Percentiles rank a stretch among this genome's conserved stretches.
Evolutionary conservation across 2,329 filamentous ascomycete species (phyloP).

Genomic region (Ceratocystis smalleyi): DNA sequence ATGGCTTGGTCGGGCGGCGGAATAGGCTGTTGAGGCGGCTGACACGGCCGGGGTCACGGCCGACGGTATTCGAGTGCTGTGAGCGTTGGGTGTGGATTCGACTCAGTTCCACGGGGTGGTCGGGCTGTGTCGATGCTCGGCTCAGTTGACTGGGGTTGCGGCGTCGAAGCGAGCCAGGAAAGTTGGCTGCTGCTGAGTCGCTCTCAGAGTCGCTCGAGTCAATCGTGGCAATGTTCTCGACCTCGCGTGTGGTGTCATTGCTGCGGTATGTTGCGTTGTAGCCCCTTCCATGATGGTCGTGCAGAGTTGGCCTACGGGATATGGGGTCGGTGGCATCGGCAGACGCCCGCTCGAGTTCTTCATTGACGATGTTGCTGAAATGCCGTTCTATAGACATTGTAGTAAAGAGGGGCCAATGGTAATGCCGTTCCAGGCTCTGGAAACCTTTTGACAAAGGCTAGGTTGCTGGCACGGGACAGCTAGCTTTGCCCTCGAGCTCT

Average conservation of each 20-base stretch:
- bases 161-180: conserved; percentile 43
- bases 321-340: conserved; percentile 21
- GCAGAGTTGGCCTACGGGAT: conserved; percentile 20
- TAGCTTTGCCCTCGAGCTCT: no score
- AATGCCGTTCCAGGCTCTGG: not conserved
- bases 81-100: conserved; percentile 56
- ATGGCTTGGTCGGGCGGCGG: conserved; percentile 39
- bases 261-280: conserved; percentile 38
- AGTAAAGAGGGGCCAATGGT: not conserved
- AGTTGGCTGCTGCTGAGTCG: conserved; percentile 25
- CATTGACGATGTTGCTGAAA: conserved; percentile 20
- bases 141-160: conserved; percentile 33
- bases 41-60: conserved; percentile 26
- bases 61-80: conserved; percentile 61
- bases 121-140: conserved; percentile 46
- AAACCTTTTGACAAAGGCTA: not conserved
- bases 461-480: no score
- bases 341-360: conserved; percentile 7
- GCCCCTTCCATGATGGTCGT: conserved; percentile 23
- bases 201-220: conserved; percentile 29
- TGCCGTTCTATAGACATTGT: not conserved
- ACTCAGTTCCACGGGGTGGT: conserved; percentile 53
- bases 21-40: conserved; percentile 22
- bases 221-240: conserved; percentile 26
- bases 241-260: conserved; percentile 2